A percentile compares a stretch with the other conserved stretches of the same genome.
These are phyloP conservation scores for Coffea canephora DNA, from an alignment of 257 asterid genomes.

Conservation along the genomic window DNA sequence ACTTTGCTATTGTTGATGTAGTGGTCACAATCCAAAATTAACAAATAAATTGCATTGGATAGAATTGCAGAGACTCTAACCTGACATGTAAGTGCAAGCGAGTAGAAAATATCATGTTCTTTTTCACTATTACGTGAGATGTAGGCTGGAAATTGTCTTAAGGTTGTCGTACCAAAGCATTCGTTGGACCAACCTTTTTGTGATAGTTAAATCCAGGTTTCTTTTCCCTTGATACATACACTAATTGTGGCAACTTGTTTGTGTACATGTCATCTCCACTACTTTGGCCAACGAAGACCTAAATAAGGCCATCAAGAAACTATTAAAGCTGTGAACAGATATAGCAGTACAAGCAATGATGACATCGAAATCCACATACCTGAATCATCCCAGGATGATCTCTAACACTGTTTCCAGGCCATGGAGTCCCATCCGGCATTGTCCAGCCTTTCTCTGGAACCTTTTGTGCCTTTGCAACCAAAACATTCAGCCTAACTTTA, in stretches of 20 bases:
- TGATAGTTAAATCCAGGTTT: constrained; percentile 40
- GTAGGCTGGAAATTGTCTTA: not conserved
- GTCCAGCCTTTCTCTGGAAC: constrained; percentile 33
- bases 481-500: constrained; percentile 31
- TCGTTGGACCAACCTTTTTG: constrained; percentile 48
- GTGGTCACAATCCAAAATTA: constrained; percentile 28
- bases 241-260: not conserved
- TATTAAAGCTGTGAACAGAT: too few species aligned
- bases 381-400: constrained; percentile 45
- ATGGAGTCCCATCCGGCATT: constrained; percentile 45
- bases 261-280: too few species aligned
- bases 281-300: too few species aligned
- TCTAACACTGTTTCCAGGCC: constrained; percentile 36
- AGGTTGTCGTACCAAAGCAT: constrained; percentile 29
- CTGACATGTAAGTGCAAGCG: not conserved
- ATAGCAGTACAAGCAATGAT: too few species aligned
- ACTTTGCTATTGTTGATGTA: constrained; percentile 24
- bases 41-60: constrained; percentile 21
- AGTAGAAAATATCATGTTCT: not conserved
- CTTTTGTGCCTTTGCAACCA: constrained; percentile 31
- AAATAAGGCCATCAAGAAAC: too few species aligned
- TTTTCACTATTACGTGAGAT: not conserved
- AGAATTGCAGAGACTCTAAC: constrained; percentile 24
- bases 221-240: constrained; percentile 42
- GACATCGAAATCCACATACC: constrained; percentile 13